Base-by-base conservation (phyloP, 2,329 filamentous ascomycete genomes). In the Fusarium verrucosum region DNA sequence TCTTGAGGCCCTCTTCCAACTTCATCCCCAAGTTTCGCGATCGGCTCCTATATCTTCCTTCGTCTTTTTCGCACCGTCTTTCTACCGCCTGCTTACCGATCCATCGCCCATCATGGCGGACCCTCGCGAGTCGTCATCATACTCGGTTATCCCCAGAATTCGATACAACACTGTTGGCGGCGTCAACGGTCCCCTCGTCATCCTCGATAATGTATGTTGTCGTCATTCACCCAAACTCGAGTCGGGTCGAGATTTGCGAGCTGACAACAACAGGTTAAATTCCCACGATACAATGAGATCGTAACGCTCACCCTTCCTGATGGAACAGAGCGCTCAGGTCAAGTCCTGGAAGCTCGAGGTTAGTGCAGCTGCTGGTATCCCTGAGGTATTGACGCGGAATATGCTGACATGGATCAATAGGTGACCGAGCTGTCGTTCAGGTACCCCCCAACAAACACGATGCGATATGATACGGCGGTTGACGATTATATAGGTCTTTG, bases 131-230 rank as follows among this genome's bases (percentile, higher is more conserved):
- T 81, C 85, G 65, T 85, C 83, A 59, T 85, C 84, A 66, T 87
- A 87, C 78, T 85, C 83, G 64, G 80, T 87, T 72, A 77, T 82
- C 70, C 85, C 85, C 59, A 81, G 85, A 73, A 80, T 98, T 81
- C 89, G 91, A 75, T 99, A 99, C 88, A 99, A 99, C 84, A 99
- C 95, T 73, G 93, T 99, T 77, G 92, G 93, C 76, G 94, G 94
- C 83, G 90, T 99, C 81, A 99, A 99, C 82, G 95, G 95, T 59
- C 95, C 95, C 74, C 87, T 99, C 80, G 95, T 99, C 76, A 94
- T 99, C 76, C 87, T 99, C 70, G 95, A 98, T 78, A 96, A 96
- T 87, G 94, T 96, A 45, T 23, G 47, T 58, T 25, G 47, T 62
- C 47, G 49, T 58, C 45, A 55, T 47, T 16, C 11, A 11, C 42